Conservation (phyloP, 2,329 filamentous ascomycete genomes). For the Parastagonospora avenae region DNA sequence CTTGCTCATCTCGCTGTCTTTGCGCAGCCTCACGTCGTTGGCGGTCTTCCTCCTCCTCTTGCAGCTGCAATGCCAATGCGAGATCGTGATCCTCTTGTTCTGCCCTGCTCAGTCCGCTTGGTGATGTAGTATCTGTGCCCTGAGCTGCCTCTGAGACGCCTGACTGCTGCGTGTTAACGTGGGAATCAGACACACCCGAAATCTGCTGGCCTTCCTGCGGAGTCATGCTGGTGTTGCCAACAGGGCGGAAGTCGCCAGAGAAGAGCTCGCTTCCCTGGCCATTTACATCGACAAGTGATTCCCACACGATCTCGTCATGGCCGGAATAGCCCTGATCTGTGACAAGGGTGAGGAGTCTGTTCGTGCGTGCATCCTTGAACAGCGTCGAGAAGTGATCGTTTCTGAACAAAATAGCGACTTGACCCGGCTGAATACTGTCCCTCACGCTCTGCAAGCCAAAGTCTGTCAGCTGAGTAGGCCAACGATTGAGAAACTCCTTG, state of each 20-base stretch:
- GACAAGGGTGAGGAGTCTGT: slow-evolving; percentile 79
- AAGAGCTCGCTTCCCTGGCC: slow-evolving; percentile 83
- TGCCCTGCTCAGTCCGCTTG: slow-evolving; percentile 54
- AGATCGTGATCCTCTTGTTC: slow-evolving; percentile 84
- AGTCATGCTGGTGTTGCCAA: slow-evolving; percentile 62
- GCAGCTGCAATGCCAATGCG: slow-evolving; percentile 86
- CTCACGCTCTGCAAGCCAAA: slow-evolving; percentile 79
- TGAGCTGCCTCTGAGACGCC: slow-evolving; percentile 8
- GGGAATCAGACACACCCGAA: slow-evolving; percentile 34
- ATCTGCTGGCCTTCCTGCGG: slow-evolving; percentile 34
- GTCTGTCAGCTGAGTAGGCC: slow-evolving; percentile 84
- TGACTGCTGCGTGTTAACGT: slow-evolving; percentile 38
- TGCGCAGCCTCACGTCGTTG: slow-evolving; percentile 66
- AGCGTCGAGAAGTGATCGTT: slow-evolving; percentile 97
- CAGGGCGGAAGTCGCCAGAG: slow-evolving; percentile 85
- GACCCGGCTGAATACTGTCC: slow-evolving; percentile 72
- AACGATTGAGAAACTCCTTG: slow-evolving; percentile 77
- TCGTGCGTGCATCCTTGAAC: slow-evolving; percentile 81
- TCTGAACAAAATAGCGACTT: slow-evolving; percentile 88
- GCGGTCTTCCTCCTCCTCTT: slow-evolving; percentile 89
- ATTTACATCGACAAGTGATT: slow-evolving; percentile 86
- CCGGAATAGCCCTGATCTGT: slow-evolving; percentile 89
- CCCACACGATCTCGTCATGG: slow-evolving; percentile 94
- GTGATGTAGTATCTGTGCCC: slow-evolving; percentile 27
- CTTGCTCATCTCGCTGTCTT: slow-evolving; percentile 68